phyloP scores from a whole-genome alignment of 2,329 filamentous ascomycete species.

The Nemania serpens region DNA sequence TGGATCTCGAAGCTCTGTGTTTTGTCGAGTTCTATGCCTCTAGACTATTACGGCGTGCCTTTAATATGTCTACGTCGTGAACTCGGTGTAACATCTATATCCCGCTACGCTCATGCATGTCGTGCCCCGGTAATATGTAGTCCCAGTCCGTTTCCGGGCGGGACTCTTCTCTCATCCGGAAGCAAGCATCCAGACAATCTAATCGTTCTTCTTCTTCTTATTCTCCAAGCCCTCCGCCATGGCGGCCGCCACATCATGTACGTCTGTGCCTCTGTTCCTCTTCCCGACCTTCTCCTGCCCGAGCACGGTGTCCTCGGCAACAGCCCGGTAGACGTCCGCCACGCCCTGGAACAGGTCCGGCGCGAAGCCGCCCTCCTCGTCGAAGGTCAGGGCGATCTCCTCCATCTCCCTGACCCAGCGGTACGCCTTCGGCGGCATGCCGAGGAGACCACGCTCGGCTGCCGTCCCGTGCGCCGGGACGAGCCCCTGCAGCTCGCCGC shows the following conservation, averaged over 20 bases:
- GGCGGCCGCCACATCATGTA: slow-evolving; percentile 60
- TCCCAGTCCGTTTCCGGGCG: neutral
- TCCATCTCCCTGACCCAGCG: slow-evolving; percentile 79
- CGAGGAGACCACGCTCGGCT: slow-evolving; percentile 57
- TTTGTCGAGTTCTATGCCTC: too few relatives aligned
- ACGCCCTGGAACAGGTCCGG: slow-evolving; percentile 61
- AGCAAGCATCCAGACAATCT: neutral
- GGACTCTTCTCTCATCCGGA: too few relatives aligned
- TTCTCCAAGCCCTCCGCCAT: slow-evolving; percentile 40
- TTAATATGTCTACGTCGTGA: too few relatives aligned
- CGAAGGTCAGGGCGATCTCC: slow-evolving; percentile 71
- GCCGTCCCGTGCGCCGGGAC: slow-evolving; percentile 52
- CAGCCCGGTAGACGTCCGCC: slow-evolving; percentile 63
- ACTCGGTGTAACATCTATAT: too few relatives aligned
- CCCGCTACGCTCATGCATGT: too few relatives aligned
- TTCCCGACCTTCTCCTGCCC: slow-evolving; percentile 62
- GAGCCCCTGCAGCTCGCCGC: slow-evolving; percentile 56
- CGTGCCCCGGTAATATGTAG: too few relatives aligned
- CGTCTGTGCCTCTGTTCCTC: slow-evolving; percentile 59
- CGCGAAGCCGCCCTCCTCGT: slow-evolving; percentile 66
- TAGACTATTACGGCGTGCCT: too few relatives aligned
- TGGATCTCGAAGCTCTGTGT: too few relatives aligned
- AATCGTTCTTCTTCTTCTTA: slow-evolving; percentile 42
- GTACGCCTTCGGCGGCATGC: slow-evolving; percentile 76
- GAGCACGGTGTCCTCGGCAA: slow-evolving; percentile 65